Base-by-base conservation (phyloP, 495 filamentous ascomycete genomes). In the Podospora anserina region DNA sequence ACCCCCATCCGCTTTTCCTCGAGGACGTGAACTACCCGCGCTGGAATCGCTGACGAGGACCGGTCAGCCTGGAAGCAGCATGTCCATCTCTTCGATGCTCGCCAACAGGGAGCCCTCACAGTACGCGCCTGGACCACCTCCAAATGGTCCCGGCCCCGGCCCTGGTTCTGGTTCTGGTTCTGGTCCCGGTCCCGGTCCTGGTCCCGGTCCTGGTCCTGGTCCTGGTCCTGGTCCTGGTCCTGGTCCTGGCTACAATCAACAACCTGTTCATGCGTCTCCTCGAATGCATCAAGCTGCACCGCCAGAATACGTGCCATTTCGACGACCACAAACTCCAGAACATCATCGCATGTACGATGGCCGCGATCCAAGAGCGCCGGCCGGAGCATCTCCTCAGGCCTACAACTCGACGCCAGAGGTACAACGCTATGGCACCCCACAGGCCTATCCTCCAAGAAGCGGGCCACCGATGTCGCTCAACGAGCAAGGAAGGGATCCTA, bases 31-130 rank as follows among this genome's bases (percentile, higher is more conserved):
- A 65, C 80, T 88, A 20, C 87, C 87, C 30, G 78, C 84, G 2
- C 70, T 86, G 54, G 80, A 82, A 69, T 78, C 85, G 4, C 75
- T 86, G 28, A 71, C 81, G 7, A 78, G 84, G 66, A 77, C 80
- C 5, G 76, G 72, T 11, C 78, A 74, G 62, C 77, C 79, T 11
- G 87, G 88, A 16, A 90, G 90, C 78, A 91, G 90, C 82, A 98
- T 99, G 95, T 96, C 95, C 23, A 99, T 99, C 73, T 95, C 92
- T 9, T 92, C 95, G 23, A 92, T 99, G 85, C 87, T 99, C 23
- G 89, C 90, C 59, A 69, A 78, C 58, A 82, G 86, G 63, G 86
- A 91, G 69, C 77, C 79, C 27, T 77, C 83, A 9, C 84, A 86
- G 34, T 89, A 89, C 69, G 83, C 83, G 60, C 84, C 82, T 57